Evolutionary conservation across 805 yeast genomes (phyloP), one percentile per base, ranked within the genome.

Genomic region (Wickerhamiella shivajii): DNA sequence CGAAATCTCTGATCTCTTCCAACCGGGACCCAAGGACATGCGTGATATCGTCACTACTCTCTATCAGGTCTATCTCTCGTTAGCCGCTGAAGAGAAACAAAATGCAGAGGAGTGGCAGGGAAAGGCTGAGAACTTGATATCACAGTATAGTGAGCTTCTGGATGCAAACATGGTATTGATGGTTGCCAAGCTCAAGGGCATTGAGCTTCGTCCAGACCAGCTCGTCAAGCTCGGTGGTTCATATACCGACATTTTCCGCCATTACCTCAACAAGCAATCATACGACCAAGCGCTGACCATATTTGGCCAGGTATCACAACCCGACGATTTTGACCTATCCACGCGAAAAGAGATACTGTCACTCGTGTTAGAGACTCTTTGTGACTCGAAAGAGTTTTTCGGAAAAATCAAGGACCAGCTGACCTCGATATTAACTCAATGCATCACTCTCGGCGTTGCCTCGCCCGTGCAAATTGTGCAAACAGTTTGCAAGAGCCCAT

Each of bases 381-480:
- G 28, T 5, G 20, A 19, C 10, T 18, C 27, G 12, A 12, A 27
- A 18, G 7, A 6, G 13, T 26, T 74, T 2, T 66, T 70, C 39
- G 56, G 63, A 3, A 55, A 59, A 22, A 65, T 77, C 5, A 71
- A 79, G 1, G 64, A 66, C 11, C 65, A 66, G 27, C 59, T 66
- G 29, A 55, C 71, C 36, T 49, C 50, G 12, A 57, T 85, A 1
- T 52, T 87, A 13, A 56, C 66, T 18, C 64, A 61, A 37, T 66
- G 80, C 30, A 65, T 69, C 29, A 50, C 59, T 2, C 56, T 60
- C 11, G 66, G 69, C 30, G 50, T 77, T 11, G 61, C 80, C 56
- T 63, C 92, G 0, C 78, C 92, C 0, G 53, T 81, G 13, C 95
- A 85, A 43, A 59, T 90, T 2, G 61, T 87, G n/a, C 74, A 76